A percentile compares a stretch with the other conserved stretches of the same genome.
These are phyloP conservation scores for Cyberlindnera meyerae DNA, from an alignment of 805 yeast genomes.

Conservation along the genomic window DNA sequence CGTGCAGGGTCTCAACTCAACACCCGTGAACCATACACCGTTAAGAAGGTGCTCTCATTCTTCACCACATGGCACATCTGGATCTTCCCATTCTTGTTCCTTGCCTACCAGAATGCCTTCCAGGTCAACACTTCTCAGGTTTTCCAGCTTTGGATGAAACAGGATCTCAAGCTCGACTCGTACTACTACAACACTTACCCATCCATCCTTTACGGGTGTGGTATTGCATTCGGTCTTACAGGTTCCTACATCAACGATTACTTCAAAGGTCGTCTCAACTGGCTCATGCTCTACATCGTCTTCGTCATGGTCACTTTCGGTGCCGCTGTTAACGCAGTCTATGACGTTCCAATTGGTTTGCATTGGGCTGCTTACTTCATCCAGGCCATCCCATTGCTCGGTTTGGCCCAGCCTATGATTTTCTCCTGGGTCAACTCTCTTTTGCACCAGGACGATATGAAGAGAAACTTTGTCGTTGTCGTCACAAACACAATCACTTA, in stretches of 20 bases:
- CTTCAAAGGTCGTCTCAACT: slow-evolving; percentile 32
- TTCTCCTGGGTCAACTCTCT: slow-evolving; percentile 52
- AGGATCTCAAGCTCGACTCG: slow-evolving; percentile 30
- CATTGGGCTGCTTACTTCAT: slow-evolving; percentile 49
- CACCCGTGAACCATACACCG: slow-evolving; percentile 37
- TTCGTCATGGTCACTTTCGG: slow-evolving; percentile 45
- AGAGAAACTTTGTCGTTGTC: slow-evolving; percentile 35
- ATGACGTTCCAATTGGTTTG: slow-evolving; percentile 44
- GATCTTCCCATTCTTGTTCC: slow-evolving; percentile 34
- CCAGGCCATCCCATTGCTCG: slow-evolving; percentile 42
- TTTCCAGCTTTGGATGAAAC: slow-evolving; percentile 42
- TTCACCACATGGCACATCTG: slow-evolving; percentile 47
- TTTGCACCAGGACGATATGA: slow-evolving; percentile 31
- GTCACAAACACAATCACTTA: slow-evolving; percentile 39
- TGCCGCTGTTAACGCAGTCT: slow-evolving; percentile 21
- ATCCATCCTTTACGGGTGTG: slow-evolving; percentile 34
- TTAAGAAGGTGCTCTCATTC: slow-evolving; percentile 34
- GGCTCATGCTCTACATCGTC: slow-evolving; percentile 34
- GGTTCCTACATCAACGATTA: slow-evolving; percentile 34
- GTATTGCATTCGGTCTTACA: slow-evolving; percentile 34
- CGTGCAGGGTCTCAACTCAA: slow-evolving; percentile 40
- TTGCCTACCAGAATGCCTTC: slow-evolving; percentile 18
- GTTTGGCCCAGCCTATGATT: slow-evolving; percentile 50
- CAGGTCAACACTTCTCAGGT: slow-evolving; percentile 37
- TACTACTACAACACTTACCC: slow-evolving; percentile 39